These are phyloP conservation scores for Anthracocystis walkeri DNA, from an alignment of 1,284 basidiomycete species.

Conservation along the genomic window DNA sequence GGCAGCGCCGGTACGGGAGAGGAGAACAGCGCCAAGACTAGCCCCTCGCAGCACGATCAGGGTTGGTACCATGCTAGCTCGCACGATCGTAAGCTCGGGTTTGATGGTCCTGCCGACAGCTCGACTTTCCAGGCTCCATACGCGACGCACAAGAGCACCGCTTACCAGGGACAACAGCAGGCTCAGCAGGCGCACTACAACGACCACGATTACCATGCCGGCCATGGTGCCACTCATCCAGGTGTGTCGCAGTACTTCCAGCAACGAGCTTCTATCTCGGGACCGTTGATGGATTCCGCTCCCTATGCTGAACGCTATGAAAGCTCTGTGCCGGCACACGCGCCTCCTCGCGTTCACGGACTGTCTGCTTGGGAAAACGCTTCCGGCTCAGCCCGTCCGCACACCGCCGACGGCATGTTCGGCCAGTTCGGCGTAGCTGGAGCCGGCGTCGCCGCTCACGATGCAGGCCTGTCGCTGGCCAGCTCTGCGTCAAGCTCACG, in stretches of 20 bases:
- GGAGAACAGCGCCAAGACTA: conserved; percentile 21
- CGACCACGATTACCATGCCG: conserved; percentile 27
- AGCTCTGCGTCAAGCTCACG: conserved; percentile 24
- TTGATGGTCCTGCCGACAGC: conserved; percentile 17
- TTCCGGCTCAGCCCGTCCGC: conserved; percentile 55
- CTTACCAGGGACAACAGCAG: conserved; percentile 16
- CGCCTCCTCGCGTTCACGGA: conserved; percentile 52
- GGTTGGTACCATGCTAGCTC: conserved; percentile 25
- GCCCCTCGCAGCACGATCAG: conserved; percentile 28
- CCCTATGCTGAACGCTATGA: conserved; percentile 29
- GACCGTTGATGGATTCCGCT: conserved; percentile 46
- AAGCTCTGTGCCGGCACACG: conserved; percentile 24
- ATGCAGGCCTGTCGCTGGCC: conserved; percentile 17
- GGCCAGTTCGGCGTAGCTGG: conserved; percentile 40
- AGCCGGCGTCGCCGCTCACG: conserved; percentile 20
- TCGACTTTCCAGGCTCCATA: conserved; percentile 23
- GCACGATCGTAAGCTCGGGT: conserved; percentile 12
- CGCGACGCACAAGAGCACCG: conserved; percentile 16
- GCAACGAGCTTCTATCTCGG: conserved; percentile 56
- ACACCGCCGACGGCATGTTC: conserved; percentile 65
- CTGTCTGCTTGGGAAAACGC: conserved; percentile 60
- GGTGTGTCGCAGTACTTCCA: conserved; percentile 44
- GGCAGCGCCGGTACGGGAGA: conserved; percentile 27
- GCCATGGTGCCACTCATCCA: conserved; percentile 10
- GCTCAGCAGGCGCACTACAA: conserved; percentile 17